Base-by-base conservation (phyloP, 805 yeast genomes). In the Saccharomycopsis oosterbeekiorum region DNA sequence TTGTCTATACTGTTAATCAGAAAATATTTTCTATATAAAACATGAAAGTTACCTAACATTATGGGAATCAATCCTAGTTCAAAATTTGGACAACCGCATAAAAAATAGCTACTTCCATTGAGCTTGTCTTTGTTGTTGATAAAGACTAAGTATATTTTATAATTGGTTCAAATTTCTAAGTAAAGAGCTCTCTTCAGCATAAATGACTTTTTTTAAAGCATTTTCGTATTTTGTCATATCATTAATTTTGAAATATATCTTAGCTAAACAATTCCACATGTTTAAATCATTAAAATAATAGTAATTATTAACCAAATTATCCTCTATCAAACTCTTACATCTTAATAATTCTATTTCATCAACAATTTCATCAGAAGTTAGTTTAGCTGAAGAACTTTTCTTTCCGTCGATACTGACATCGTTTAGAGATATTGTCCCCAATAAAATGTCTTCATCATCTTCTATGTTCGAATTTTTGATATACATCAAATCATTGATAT, bases 171-270 rank as follows among this genome's bases (percentile, higher is more conserved):
- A 59, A 34, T 57, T 57, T n/a, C 65, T 40, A 14, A 60, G 41
- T 8, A 64, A 53, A 17, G 36, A 29, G 34, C 40, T 40, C n/a
- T 64, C 63, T 37, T 64, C 60, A 17, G 59, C 41, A 3, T 19
- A 15, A 34, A 64, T 40, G 11, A 57, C 55, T 21, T 54, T 60
- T 47, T 62, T 62, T 51, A 64, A 60, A 10, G 65, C 60, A 21
- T 43, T 17, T 24, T 54, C 51, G 15, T 59, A 62, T 4, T 57
- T 54, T 15, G n/a, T 9, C 29, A 51, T 29, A 40, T 64, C 65
- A 15, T 55, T 41, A 24, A 64, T 19, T 19, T 56, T 50, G 4
- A 53, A 10, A 37, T 64, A 64, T 14, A 64, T 50, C 47, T 56
- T 24, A 29, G 36, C 17, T 42, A 64, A 58, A 17, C 59, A 54